Evolutionary conservation across 306 rosid species (phyloP).

Genomic region (Quercus engelmannii): DNA sequence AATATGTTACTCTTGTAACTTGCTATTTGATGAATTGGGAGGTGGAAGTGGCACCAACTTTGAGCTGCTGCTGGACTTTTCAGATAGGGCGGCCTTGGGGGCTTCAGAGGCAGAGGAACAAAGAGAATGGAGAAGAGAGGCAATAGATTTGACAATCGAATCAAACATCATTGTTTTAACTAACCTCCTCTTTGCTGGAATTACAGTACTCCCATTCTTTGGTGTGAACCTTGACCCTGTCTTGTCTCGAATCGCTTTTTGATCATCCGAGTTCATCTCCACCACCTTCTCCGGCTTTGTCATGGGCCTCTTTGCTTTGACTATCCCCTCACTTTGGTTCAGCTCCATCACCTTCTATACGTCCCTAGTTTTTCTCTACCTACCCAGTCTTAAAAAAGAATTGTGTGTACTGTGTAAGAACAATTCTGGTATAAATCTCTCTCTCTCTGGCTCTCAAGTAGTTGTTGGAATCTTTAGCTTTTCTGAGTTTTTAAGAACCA

Average conservation of each 20-base stretch:
- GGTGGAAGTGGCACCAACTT: not conserved
- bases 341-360: not conserved
- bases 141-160: not conserved
- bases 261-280: not conserved
- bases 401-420: too few species aligned
- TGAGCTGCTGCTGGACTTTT: not conserved
- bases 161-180: constrained; percentile 38
- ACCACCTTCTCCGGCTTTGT: not conserved
- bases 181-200: constrained; percentile 34
- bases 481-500: too few species aligned
- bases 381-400: not conserved
- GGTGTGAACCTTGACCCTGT: not conserved
- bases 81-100: not conserved
- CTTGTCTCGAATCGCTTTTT: not conserved
- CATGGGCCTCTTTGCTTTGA: not conserved
- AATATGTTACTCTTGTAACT: not conserved
- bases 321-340: not conserved
- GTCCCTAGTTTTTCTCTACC: not conserved
- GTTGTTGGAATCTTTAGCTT: too few species aligned
- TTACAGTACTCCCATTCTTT: constrained; percentile 17
- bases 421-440: too few species aligned
- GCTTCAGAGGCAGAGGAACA: not conserved
- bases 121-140: not conserved
- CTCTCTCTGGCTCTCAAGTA: too few species aligned
- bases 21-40: not conserved